phyloP scores from a whole-genome alignment of 345 rosid species.

The Brassica carinata region DNA sequence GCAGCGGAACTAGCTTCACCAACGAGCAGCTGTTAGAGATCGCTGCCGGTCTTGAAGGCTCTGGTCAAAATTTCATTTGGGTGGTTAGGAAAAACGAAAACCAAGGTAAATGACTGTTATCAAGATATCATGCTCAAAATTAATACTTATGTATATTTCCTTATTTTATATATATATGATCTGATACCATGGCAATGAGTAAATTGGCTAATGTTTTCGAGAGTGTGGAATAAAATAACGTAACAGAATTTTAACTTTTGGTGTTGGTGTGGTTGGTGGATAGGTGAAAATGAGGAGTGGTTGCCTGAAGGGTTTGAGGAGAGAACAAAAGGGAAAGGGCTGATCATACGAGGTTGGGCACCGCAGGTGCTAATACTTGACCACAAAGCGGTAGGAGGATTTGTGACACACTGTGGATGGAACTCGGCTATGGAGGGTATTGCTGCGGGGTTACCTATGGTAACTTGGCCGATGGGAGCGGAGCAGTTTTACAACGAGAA shows the following conservation, averaged over 20 bases:
- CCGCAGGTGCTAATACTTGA: conserved; percentile 64
- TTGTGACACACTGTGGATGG: conserved; percentile 66
- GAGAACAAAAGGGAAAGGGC: conserved; percentile 45
- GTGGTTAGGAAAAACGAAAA: conserved; percentile 39
- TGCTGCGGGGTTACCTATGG: conserved; percentile 55
- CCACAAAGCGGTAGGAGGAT: conserved; percentile 54
- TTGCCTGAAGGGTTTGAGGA: conserved; percentile 47
- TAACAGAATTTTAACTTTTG: background rate
- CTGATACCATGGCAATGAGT: background rate
- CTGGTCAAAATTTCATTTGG: conserved; percentile 54
- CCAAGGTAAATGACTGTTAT: conserved; percentile 9
- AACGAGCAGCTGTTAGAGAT: conserved; percentile 46
- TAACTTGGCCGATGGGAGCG: conserved; percentile 48
- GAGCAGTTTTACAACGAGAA: conserved; percentile 64
- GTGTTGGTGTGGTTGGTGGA: conserved; percentile 23
- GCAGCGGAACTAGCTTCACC: conserved; percentile 41
- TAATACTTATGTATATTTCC: background rate
- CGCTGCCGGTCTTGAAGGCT: conserved; percentile 44
- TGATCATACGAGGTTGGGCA: conserved; percentile 63
- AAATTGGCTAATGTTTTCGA: background rate
- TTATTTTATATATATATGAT: background rate
- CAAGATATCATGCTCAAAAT: background rate
- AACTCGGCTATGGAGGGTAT: conserved; percentile 59
- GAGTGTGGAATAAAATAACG: background rate
- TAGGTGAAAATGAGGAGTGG: conserved; percentile 43